Percentiles rank a stretch among this genome's conserved stretches.
Conservation (phyloP, 2,329 filamentous ascomycete genomes). For the Pezicula neosporulosa region DNA sequence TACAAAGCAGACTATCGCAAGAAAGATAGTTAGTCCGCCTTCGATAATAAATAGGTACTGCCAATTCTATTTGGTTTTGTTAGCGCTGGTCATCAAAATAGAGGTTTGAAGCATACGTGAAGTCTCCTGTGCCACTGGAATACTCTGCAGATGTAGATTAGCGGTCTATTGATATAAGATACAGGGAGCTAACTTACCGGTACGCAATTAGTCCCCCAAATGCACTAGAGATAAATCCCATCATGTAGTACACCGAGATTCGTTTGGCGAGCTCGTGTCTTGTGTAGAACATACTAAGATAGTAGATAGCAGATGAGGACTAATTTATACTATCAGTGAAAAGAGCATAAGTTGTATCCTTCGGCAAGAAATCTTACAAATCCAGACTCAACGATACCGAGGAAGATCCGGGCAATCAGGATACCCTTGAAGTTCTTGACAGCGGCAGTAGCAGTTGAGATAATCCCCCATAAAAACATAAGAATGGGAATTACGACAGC, state of each 20-base stretch:
- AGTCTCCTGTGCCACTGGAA: slow-evolving; percentile 13
- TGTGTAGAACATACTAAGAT: slow-evolving; percentile 13
- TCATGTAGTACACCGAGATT: slow-evolving; percentile 14
- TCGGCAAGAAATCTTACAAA: background rate
- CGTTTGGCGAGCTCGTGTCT: slow-evolving; percentile 11
- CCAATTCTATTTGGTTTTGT: slow-evolving; percentile 10
- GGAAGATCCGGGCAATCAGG: slow-evolving; percentile 5
- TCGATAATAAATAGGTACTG: slow-evolving; percentile 24
- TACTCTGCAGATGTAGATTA: slow-evolving; percentile 10
- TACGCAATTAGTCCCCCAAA: slow-evolving; percentile 19
- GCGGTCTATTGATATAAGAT: no score
- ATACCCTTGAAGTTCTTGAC: slow-evolving; percentile 6
- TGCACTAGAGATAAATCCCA: slow-evolving; percentile 19
- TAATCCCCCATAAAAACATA: background rate
- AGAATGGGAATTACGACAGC: slow-evolving; percentile 1
- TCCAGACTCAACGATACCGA: slow-evolving; percentile 1
- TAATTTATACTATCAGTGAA: background rate
- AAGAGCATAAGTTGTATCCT: background rate
- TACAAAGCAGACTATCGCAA: slow-evolving; percentile 10
- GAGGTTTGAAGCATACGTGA: no score
- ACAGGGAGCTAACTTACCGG: no score
- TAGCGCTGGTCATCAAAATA: no score
- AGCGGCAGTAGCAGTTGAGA: background rate
- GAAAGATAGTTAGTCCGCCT: slow-evolving; percentile 15
- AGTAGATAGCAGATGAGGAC: slow-evolving; percentile 11